A percentile compares a stretch with the other conserved stretches of the same genome.
phyloP scores from a whole-genome alignment of 2,329 filamentous ascomycete species.

The Cylindrodendrum hubeiense region DNA sequence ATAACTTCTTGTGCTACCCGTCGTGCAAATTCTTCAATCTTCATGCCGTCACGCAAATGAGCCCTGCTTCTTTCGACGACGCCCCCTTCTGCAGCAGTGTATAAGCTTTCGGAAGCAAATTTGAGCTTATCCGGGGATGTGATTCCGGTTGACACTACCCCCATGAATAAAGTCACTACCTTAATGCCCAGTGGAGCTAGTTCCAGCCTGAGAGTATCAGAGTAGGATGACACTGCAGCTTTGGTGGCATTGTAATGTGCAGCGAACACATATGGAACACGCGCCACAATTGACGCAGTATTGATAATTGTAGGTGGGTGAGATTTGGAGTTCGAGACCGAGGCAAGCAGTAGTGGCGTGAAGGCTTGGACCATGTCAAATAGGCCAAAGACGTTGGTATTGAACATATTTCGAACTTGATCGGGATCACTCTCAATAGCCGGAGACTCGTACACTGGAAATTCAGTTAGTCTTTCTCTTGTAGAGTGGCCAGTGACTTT shows the following conservation, averaged over 20 bases:
- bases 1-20: slow-evolving; percentile 4
- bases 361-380: slow-evolving; percentile 27
- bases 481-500: slow-evolving; percentile 8
- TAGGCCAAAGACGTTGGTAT: slow-evolving; percentile 30
- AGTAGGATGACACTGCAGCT: slow-evolving; percentile 21
- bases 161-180: slow-evolving; percentile 27
- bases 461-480: slow-evolving; percentile 13
- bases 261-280: slow-evolving; percentile 11
- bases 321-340: slow-evolving; percentile 1
- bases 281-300: slow-evolving; percentile 21
- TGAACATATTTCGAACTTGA: slow-evolving; percentile 22
- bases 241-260: slow-evolving; percentile 24
- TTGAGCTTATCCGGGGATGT: slow-evolving; percentile 13
- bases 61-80: slow-evolving; percentile 4
- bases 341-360: slow-evolving; percentile 24
- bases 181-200: slow-evolving; percentile 21
- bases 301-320: slow-evolving; percentile 23
- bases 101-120: slow-evolving; percentile 20
- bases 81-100: slow-evolving; percentile 1
- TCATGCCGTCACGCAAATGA: slow-evolving; percentile 15
- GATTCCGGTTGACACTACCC: slow-evolving; percentile 18
- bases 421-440: slow-evolving; percentile 22
- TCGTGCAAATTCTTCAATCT: slow-evolving; percentile 14
- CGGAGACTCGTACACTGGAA: slow-evolving; percentile 24
- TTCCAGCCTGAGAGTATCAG: slow-evolving; percentile 26